phyloP scores from a whole-genome alignment of 768 basidiomycete genomes.

The Glaciozyma martinii region DNA sequence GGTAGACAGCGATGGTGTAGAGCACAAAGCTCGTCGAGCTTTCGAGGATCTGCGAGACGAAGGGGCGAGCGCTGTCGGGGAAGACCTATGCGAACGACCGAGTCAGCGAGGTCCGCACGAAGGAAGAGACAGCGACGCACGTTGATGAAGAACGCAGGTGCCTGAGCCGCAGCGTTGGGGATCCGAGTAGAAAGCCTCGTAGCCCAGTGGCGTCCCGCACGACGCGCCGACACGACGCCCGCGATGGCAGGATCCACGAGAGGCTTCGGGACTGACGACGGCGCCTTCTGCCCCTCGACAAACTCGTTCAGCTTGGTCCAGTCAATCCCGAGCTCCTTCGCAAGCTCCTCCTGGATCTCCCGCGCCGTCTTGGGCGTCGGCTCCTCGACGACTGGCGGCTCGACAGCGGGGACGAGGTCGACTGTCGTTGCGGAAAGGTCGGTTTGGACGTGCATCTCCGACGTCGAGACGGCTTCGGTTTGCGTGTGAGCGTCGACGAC shows the following conservation, averaged over 20 bases:
- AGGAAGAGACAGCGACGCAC: neutral
- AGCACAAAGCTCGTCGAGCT: slow-evolving; percentile 15
- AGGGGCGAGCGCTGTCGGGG: slow-evolving; percentile 15
- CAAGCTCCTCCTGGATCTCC: slow-evolving; percentile 18
- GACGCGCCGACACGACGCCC: neutral
- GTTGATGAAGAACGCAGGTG: slow-evolving; percentile 15
- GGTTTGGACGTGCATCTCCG: slow-evolving; percentile 12
- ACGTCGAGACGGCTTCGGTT: neutral
- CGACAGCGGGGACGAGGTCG: slow-evolving; percentile 15
- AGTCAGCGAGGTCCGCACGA: neutral
- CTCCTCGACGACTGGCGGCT: neutral
- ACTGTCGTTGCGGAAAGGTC: slow-evolving; percentile 10
- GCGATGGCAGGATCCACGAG: neutral
- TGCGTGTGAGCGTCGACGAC: slow-evolving; percentile 23
- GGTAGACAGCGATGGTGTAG: slow-evolving; percentile 16
- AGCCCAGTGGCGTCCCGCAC: neutral
- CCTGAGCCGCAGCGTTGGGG: neutral
- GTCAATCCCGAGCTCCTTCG: slow-evolving; percentile 19
- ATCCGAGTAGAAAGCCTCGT: neutral
- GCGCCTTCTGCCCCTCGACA: slow-evolving; percentile 12
- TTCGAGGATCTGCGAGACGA: slow-evolving; percentile 21
- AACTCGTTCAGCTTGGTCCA: slow-evolving; percentile 11
- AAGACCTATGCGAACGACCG: slow-evolving; percentile 11
- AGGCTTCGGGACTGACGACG: neutral
- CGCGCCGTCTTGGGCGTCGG: neutral